A percentile compares a stretch with the other conserved stretches of the same genome.
Evolutionary conservation across 305 asterid species (phyloP).

Genomic region (Galium porrigens): DNA sequence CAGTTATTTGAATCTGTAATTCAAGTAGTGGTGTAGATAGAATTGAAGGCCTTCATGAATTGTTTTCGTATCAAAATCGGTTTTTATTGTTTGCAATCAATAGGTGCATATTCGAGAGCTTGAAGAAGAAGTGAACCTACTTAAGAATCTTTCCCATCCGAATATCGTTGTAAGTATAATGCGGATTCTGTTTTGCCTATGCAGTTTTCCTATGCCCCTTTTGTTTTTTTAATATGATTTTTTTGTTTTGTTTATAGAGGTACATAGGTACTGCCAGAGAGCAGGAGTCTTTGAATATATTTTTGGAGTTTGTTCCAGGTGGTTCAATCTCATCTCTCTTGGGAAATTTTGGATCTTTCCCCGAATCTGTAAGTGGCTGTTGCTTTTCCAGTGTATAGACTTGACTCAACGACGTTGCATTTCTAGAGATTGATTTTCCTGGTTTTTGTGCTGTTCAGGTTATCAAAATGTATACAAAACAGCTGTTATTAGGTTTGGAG

Average conservation of each 20-base stretch:
- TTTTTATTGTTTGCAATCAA: conserved; percentile 8
- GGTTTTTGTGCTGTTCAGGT: conserved; percentile 41
- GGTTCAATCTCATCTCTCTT: conserved; percentile 89
- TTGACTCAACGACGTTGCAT: neutral
- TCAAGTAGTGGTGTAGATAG: neutral
- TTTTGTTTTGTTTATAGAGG: conserved; percentile 41
- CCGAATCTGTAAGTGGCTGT: conserved; percentile 66
- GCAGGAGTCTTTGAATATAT: conserved; percentile 66
- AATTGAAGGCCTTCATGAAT: neutral
- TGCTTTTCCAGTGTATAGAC: neutral
- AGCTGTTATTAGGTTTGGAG: conserved; percentile 63
- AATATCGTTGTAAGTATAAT: conserved; percentile 68
- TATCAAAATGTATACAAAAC: conserved; percentile 78
- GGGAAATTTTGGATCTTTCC: conserved; percentile 85
- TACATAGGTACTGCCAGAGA: conserved; percentile 88
- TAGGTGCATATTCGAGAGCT: conserved; percentile 84
- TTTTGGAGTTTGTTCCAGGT: conserved; percentile 86
- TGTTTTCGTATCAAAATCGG: neutral
- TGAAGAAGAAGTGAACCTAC: conserved; percentile 76
- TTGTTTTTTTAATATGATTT: neutral
- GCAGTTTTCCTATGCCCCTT: neutral
- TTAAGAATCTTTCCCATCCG: conserved; percentile 78
- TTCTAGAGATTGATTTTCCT: conserved; percentile 2
- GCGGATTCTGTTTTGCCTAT: conserved; percentile 4
- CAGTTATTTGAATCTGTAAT: neutral